Conservation (phyloP, 306 rosid species). For the Oemleria cerasiformis region DNA sequence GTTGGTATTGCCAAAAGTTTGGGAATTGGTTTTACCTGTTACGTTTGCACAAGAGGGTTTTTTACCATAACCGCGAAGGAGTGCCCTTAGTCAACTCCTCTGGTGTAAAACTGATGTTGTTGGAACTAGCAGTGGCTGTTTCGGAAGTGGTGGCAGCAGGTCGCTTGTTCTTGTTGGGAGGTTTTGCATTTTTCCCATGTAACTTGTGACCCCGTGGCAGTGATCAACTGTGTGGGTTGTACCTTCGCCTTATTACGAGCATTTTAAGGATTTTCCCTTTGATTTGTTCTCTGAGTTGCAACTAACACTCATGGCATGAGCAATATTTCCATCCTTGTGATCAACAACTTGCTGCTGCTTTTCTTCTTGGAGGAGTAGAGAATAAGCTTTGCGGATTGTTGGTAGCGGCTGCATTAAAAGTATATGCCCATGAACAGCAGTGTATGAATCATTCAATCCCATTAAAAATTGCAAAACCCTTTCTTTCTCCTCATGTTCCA, state of each 20-base stretch:
- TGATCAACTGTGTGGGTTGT: neutral
- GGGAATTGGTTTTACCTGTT: neutral
- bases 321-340: neutral
- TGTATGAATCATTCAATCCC: neutral
- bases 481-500: neutral
- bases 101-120: neutral
- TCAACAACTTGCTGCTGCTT: neutral
- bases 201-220: neutral
- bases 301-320: neutral
- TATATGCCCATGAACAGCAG: neutral
- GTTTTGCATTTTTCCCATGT: neutral
- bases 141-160: too few species aligned
- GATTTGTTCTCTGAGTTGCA: too few species aligned
- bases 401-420: slow-evolving; percentile 3
- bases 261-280: too few species aligned
- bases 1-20: neutral
- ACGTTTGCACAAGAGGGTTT: neutral
- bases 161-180: neutral
- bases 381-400: neutral
- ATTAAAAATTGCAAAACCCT: slow-evolving; percentile 3
- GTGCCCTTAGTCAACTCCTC: neutral
- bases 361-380: neutral
- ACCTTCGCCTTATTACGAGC: neutral
- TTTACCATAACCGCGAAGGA: neutral
- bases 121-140: neutral